A percentile compares a stretch with the other conserved stretches of the same genome.
Evolutionary conservation across 495 filamentous ascomycete species (phyloP).

Genomic region (Neurospora sublineolata): DNA sequence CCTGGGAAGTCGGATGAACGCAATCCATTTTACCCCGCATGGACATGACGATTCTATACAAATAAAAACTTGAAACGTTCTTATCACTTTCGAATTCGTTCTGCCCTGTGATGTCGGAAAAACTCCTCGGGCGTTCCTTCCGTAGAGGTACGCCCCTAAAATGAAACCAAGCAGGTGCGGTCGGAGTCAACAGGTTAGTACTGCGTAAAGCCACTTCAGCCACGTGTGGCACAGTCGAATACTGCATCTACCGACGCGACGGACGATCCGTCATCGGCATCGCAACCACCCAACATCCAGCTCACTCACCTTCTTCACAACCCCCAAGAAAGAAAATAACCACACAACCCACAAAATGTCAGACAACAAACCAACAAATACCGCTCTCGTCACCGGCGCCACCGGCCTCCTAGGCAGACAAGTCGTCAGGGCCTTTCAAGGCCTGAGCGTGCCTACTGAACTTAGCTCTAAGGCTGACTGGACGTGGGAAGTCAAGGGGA

Average conservation of each 20-base stretch:
- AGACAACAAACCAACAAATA: conserved; percentile 20
- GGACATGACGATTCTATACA: background rate
- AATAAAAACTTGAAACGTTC: background rate
- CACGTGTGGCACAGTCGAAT: background rate
- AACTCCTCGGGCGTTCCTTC: background rate
- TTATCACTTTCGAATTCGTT: background rate
- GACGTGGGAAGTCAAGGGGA: conserved; percentile 67
- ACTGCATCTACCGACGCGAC: background rate
- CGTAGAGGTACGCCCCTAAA: background rate
- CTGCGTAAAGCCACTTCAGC: background rate
- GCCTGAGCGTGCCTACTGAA: background rate
- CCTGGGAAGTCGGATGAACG: background rate
- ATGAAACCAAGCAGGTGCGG: background rate
- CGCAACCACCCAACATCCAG: background rate
- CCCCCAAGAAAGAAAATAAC: background rate
- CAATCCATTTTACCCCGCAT: background rate
- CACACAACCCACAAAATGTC: background rate
- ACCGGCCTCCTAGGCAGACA: conserved; percentile 76
- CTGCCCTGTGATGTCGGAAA: background rate
- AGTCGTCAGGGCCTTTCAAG: conserved; percentile 56
- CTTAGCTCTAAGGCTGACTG: conserved; percentile 24
- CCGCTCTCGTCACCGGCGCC: conserved; percentile 72
- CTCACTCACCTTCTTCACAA: background rate
- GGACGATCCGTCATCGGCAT: background rate
- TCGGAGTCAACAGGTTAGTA: background rate